These are phyloP conservation scores for Cyclaneusma minus DNA, from an alignment of 2,329 filamentous ascomycete genomes.

Conservation along the genomic window DNA sequence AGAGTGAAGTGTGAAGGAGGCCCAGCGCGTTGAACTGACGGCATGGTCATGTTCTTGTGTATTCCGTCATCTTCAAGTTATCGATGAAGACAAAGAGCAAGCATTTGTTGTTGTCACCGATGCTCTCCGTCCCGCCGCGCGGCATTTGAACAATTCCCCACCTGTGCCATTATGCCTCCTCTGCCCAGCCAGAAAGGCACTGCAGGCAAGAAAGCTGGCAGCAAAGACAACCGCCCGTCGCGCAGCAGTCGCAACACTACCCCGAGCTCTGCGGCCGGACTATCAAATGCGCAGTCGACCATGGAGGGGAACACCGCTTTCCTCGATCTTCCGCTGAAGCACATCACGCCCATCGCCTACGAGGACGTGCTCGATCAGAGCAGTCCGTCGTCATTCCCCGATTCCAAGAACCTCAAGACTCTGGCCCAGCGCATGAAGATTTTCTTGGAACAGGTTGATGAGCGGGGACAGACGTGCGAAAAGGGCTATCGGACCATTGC, in stretches of 20 bases:
- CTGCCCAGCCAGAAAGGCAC: constrained; percentile 42
- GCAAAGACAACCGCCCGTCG: constrained; percentile 43
- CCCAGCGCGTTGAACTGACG: too few relatives aligned
- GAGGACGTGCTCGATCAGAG: constrained; percentile 55
- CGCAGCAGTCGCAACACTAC: constrained; percentile 70
- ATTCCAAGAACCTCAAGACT: constrained; percentile 46
- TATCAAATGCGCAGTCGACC: constrained; percentile 29
- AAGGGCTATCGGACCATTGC: constrained; percentile 58
- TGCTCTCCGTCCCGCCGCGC: too few relatives aligned
- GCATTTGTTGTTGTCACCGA: too few relatives aligned
- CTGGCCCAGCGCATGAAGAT: constrained; percentile 48
- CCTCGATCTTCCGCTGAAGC: constrained; percentile 46
- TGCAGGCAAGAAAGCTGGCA: constrained; percentile 47
- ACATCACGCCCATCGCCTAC: constrained; percentile 43
- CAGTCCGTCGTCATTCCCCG: constrained; percentile 41
- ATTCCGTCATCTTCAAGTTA: too few relatives aligned
- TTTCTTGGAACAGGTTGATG: constrained; percentile 51
- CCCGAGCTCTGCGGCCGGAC: constrained; percentile 30
- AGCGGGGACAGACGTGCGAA: constrained; percentile 52
- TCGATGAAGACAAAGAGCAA: too few relatives aligned
- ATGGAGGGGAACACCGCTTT: constrained; percentile 46
- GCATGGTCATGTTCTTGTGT: too few relatives aligned
- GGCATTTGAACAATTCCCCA: too few relatives aligned
- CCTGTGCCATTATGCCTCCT: constrained; percentile 33
- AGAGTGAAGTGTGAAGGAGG: too few relatives aligned